A percentile compares a stretch with the other conserved stretches of the same genome.
phyloP scores from a whole-genome alignment of 805 yeast genomes.

The Vanderwaltozyma polyspora region DNA sequence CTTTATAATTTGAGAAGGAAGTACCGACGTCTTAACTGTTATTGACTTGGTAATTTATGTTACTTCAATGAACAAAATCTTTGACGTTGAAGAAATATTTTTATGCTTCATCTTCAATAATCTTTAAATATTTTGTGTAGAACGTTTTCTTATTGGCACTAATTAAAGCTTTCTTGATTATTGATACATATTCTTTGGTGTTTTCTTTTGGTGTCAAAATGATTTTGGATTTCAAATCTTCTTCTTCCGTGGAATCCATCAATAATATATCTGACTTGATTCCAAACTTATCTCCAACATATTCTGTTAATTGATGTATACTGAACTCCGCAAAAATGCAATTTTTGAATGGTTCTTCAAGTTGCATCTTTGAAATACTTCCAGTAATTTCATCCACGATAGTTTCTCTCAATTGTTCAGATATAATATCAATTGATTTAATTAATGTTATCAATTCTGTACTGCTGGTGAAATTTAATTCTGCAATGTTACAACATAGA shows the following conservation, averaged over 20 bases:
- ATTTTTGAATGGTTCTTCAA: conserved; percentile 2
- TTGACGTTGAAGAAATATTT: neutral
- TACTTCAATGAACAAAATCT: too few relatives aligned
- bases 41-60: too few relatives aligned
- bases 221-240: conserved; percentile 10
- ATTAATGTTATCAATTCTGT: conserved; percentile 13
- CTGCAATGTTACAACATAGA: conserved; percentile 14
- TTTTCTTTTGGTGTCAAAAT: neutral
- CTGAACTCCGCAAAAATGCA: conserved; percentile 7
- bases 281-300: conserved; percentile 8
- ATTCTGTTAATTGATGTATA: conserved; percentile 7
- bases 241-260: conserved; percentile 7
- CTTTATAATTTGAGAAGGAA: too few relatives aligned
- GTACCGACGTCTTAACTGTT: too few relatives aligned
- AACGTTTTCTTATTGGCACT: neutral
- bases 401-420: conserved; percentile 18
- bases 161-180: neutral
- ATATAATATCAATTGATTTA: conserved; percentile 11
- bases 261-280: conserved; percentile 9
- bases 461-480: conserved; percentile 12
- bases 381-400: conserved; percentile 10
- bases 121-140: neutral
- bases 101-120: neutral
- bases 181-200: neutral
- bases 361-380: neutral